Percentiles rank a stretch among this genome's conserved stretches.
Evolutionary conservation across 495 filamentous ascomycete species (phyloP).

Genomic region (Lophium mytilinum): DNA sequence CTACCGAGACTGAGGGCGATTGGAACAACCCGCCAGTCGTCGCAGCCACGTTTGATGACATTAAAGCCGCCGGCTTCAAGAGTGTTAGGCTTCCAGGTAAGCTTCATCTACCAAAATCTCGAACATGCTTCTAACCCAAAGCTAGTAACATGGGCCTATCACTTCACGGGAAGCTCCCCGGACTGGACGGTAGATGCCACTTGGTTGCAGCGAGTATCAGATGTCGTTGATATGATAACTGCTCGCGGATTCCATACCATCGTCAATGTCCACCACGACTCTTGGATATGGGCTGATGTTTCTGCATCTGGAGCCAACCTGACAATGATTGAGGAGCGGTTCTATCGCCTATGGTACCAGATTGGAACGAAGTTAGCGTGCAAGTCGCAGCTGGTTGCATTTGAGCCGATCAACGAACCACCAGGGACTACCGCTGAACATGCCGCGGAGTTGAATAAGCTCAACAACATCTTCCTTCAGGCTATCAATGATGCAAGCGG

Average conservation of each 20-base stretch:
- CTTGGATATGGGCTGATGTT: slow-evolving; percentile 54
- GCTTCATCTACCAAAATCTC: background rate
- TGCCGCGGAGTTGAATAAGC: slow-evolving; percentile 44
- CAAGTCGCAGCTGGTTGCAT: slow-evolving; percentile 47
- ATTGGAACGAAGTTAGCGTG: slow-evolving; percentile 49
- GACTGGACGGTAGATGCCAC: slow-evolving; percentile 45
- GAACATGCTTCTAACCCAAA: slow-evolving; percentile 4
- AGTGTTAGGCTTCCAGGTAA: slow-evolving; percentile 48
- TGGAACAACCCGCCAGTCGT: slow-evolving; percentile 51
- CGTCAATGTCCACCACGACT: slow-evolving; percentile 55
- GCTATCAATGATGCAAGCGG: slow-evolving; percentile 49
- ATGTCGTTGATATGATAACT: slow-evolving; percentile 51
- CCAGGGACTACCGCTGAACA: slow-evolving; percentile 45
- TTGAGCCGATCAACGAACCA: slow-evolving; percentile 56
- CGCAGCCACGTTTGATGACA: slow-evolving; percentile 41
- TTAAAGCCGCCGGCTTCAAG: slow-evolving; percentile 50
- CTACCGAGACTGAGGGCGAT: slow-evolving; percentile 47
- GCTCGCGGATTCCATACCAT: slow-evolving; percentile 45
- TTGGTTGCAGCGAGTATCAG: slow-evolving; percentile 54
- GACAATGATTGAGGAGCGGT: slow-evolving; percentile 49
- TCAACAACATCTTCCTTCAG: slow-evolving; percentile 51
- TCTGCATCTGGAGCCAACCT: slow-evolving; percentile 39
- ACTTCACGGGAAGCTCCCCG: slow-evolving; percentile 45
- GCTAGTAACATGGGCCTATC: slow-evolving; percentile 50
- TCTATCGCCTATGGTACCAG: slow-evolving; percentile 51